Percentiles rank a stretch among this genome's conserved stretches.
Conservation (phyloP, 2,329 filamentous ascomycete species). For the Biscogniauxia marginata region DNA sequence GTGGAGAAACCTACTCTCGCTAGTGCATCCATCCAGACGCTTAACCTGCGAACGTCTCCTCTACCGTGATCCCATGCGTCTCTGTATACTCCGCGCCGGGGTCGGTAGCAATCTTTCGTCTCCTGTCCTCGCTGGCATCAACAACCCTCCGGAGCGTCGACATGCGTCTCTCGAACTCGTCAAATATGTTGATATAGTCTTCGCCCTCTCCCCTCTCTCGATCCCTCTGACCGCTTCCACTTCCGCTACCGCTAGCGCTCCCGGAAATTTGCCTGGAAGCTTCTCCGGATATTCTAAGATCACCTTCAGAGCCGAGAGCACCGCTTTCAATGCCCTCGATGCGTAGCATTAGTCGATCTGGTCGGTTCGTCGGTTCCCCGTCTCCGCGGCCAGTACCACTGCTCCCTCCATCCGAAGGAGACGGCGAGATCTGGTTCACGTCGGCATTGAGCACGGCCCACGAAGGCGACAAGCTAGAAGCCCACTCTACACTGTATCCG, state of each 20-base stretch:
- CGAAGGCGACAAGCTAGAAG: slow-evolving; percentile 69
- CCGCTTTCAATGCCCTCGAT: slow-evolving; percentile 55
- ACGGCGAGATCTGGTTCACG: slow-evolving; percentile 41
- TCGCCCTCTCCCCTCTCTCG: slow-evolving; percentile 34
- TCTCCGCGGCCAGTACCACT: slow-evolving; percentile 36
- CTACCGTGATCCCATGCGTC: slow-evolving; percentile 1
- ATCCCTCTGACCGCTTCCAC: slow-evolving; percentile 27
- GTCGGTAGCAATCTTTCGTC: slow-evolving; percentile 31
- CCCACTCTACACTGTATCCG: slow-evolving; percentile 59
- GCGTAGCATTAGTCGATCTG: slow-evolving; percentile 56
- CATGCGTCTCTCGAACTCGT: slow-evolving; percentile 60
- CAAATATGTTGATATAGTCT: slow-evolving; percentile 51
- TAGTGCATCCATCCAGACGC: not conserved
- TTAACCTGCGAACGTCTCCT: not conserved
- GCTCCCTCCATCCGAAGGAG: slow-evolving; percentile 30
- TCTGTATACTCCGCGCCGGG: slow-evolving; percentile 1
- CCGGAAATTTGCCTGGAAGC: slow-evolving; percentile 27
- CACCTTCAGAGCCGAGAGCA: slow-evolving; percentile 36
- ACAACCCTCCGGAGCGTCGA: slow-evolving; percentile 52
- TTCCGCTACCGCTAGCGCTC: slow-evolving; percentile 29
- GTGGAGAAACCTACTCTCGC: not conserved
- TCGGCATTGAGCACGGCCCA: slow-evolving; percentile 62
- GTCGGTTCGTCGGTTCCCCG: slow-evolving; percentile 21
- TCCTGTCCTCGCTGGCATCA: slow-evolving; percentile 48
- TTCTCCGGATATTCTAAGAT: slow-evolving; percentile 28